Evolutionary conservation across 495 filamentous ascomycete species (phyloP).

Genomic region (Neurospora sp.): DNA sequence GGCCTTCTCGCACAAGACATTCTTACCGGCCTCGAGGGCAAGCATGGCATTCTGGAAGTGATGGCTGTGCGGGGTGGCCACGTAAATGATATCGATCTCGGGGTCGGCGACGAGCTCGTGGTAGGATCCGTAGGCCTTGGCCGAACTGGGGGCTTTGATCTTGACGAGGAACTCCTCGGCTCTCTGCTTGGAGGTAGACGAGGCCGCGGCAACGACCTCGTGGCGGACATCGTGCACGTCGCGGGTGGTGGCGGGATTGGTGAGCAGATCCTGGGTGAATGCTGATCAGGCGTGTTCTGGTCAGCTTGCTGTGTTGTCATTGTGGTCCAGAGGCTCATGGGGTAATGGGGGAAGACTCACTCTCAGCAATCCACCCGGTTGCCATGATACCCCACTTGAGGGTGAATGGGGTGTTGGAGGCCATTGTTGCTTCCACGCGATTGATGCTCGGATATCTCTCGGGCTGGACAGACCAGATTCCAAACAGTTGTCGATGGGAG

Average conservation of each 20-base stretch:
- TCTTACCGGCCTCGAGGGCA: conserved; percentile 70
- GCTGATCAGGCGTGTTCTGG: conserved; percentile 27
- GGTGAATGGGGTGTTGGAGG: conserved; percentile 42
- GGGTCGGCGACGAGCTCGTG: conserved; percentile 65
- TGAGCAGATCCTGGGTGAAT: conserved; percentile 77
- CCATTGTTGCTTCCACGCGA: conserved; percentile 20
- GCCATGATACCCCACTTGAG: conserved; percentile 76
- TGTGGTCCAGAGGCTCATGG: not conserved
- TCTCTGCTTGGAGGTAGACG: conserved; percentile 58
- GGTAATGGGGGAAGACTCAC: conserved; percentile 30
- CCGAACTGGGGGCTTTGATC: conserved; percentile 50
- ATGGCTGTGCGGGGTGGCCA: conserved; percentile 91
- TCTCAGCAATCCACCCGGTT: conserved; percentile 69
- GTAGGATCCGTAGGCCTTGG: conserved; percentile 75
- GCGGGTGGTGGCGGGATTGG: conserved; percentile 57
- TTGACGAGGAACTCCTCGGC: conserved; percentile 65
- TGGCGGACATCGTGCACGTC: conserved; percentile 66
- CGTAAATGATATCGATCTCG: conserved; percentile 78
- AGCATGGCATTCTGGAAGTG: conserved; percentile 89
- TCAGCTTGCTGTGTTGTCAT: not conserved
- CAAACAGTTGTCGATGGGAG: not conserved
- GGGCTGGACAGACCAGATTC: not conserved
- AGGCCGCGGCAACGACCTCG: conserved; percentile 70
- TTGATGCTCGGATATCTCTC: not conserved
- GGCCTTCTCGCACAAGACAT: conserved; percentile 88